phyloP scores from a whole-genome alignment of 2,329 filamentous ascomycete genomes.

The Fusarium virguliforme region DNA sequence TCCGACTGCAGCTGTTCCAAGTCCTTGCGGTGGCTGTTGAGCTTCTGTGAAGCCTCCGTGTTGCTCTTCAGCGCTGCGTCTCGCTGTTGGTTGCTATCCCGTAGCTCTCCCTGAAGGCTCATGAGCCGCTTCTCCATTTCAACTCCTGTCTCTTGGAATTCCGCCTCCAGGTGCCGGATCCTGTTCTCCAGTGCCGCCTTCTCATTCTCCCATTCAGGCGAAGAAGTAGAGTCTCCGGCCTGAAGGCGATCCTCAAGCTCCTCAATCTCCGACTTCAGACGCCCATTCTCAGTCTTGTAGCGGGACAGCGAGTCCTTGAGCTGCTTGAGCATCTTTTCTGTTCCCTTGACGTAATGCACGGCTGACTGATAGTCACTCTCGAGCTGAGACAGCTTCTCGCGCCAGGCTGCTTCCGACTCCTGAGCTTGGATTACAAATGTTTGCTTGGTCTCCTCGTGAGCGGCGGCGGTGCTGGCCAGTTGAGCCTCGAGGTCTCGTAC shows the following conservation, averaged over 20 bases:
- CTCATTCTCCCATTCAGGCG: conserved; percentile 82
- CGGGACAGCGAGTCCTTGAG: conserved; percentile 98
- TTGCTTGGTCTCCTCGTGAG: conserved; percentile 88
- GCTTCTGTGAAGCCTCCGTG: conserved; percentile 69
- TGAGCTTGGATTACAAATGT: conserved; percentile 85
- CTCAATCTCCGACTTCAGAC: conserved; percentile 86
- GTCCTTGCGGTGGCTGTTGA: conserved; percentile 75
- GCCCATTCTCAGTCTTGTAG: conserved; percentile 89
- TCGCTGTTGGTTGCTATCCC: conserved; percentile 76
- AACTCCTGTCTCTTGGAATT: conserved; percentile 76
- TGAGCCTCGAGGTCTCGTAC: conserved; percentile 91
- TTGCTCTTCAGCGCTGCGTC: conserved; percentile 73
- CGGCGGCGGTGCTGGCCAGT: conserved; percentile 80
- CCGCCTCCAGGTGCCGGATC: conserved; percentile 78
- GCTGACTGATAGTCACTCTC: conserved; percentile 98
- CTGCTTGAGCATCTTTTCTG: conserved; percentile 98
- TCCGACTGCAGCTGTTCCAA: conserved; percentile 88
- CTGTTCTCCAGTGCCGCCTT: conserved; percentile 77
- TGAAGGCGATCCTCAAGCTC: conserved; percentile 71
- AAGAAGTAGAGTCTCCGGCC: conserved; percentile 59
- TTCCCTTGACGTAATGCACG: conserved; percentile 97
- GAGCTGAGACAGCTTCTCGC: conserved; percentile 92
- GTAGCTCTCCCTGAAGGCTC: conserved; percentile 79
- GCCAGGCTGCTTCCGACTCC: conserved; percentile 90
- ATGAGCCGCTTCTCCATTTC: conserved; percentile 81